Percentiles rank a stretch among this genome's conserved stretches.
Evolutionary conservation across 805 yeast species (phyloP).

Genomic region (Grigorovia transvaalensis): DNA sequence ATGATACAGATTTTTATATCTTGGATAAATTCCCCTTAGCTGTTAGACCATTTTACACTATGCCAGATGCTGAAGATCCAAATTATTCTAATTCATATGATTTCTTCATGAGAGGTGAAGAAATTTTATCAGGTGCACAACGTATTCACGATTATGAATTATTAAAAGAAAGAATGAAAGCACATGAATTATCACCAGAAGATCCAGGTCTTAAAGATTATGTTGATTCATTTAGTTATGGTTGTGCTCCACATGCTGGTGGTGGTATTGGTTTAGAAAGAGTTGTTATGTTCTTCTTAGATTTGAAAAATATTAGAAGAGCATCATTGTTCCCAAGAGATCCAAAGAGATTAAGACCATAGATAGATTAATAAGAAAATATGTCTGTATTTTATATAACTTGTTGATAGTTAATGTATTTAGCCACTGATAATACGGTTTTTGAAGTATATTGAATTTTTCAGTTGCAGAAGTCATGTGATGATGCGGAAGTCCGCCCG

Average conservation of each 20-base stretch:
- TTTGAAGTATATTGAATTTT: too few relatives aligned
- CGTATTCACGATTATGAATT: slow-evolving; percentile 92
- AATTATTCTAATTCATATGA: slow-evolving; percentile 95
- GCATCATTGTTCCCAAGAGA: slow-evolving; percentile 99
- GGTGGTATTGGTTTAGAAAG: slow-evolving; percentile 99
- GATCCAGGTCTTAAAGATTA: slow-evolving; percentile 82
- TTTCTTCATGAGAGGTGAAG: slow-evolving; percentile 99
- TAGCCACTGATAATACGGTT: neutral
- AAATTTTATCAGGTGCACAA: slow-evolving; percentile 98
- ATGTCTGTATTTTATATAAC: too few relatives aligned
- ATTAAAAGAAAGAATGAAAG: slow-evolving; percentile 69
- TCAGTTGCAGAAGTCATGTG: neutral
- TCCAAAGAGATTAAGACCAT: slow-evolving; percentile 89
- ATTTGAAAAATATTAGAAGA: slow-evolving; percentile 92
- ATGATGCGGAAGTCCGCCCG: neutral
- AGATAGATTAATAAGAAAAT: neutral
- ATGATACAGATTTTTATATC: slow-evolving; percentile 95
- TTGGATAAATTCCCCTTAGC: slow-evolving; percentile 97
- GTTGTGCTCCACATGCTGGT: slow-evolving; percentile 98
- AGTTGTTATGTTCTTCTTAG: slow-evolving; percentile 96
- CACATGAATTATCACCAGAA: slow-evolving; percentile 71
- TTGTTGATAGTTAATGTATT: neutral
- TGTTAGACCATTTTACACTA: slow-evolving; percentile 96
- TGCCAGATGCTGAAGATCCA: slow-evolving; percentile 93
- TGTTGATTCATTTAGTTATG: slow-evolving; percentile 84